phyloP scores from a whole-genome alignment of 163 green algal species.

The Chlamydomonas reinhardtii region DNA sequence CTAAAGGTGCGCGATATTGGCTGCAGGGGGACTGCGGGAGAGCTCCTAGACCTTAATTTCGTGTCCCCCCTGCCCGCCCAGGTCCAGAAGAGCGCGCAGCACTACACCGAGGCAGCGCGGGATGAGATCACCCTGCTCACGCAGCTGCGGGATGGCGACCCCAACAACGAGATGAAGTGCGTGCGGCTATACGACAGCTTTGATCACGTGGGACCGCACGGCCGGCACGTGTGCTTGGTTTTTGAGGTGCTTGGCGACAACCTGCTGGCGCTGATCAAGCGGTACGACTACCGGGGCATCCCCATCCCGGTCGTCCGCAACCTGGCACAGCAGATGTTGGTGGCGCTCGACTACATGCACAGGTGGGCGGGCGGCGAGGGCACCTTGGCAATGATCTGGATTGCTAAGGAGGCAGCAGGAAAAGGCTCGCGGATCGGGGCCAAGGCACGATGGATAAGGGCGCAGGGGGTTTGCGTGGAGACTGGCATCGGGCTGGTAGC shows the following conservation, averaged over 20 bases:
- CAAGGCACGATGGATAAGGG: no score
- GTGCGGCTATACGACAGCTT: conserved; percentile 93
- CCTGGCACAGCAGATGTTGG: conserved; percentile 84
- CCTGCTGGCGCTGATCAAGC: conserved; percentile 97
- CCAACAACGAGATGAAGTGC: conserved; percentile 81
- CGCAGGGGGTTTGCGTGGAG: no score
- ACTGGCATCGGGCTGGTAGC: no score
- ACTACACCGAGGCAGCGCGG: conserved; percentile 97
- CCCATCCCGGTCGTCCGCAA: conserved; percentile 87
- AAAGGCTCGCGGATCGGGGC: no score
- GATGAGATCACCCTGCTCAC: conserved; percentile 95
- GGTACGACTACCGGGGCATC: conserved; percentile 89
- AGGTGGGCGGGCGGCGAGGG: conserved; percentile 48
- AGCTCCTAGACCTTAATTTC: background rate
- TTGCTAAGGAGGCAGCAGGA: background rate
- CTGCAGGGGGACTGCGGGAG: background rate
- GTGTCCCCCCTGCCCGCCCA: conserved; percentile 36
- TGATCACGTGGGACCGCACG: conserved; percentile 90
- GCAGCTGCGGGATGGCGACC: conserved; percentile 83
- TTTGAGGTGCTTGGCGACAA: conserved; percentile 99
- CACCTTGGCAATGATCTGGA: background rate
- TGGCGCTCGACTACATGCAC: conserved; percentile 96
- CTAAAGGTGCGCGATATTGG: conserved; percentile 67
- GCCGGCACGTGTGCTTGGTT: conserved; percentile 97
- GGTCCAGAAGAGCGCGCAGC: conserved; percentile 92